Conservation (phyloP, 2,329 filamentous ascomycete species). For the Sclerotinia sclerotiorum region DNA sequence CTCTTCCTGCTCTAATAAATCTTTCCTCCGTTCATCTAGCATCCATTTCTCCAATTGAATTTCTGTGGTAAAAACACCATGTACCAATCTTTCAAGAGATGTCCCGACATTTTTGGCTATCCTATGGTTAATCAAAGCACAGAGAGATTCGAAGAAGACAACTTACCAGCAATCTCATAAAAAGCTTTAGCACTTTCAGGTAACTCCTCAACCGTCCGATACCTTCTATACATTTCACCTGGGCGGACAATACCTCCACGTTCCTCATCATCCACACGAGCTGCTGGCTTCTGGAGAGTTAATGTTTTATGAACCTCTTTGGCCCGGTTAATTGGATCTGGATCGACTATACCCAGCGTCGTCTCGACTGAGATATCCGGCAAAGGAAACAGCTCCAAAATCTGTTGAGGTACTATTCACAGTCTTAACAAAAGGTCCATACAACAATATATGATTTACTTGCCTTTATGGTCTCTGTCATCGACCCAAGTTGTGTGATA, state of each 20-base stretch:
- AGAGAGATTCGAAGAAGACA: neutral
- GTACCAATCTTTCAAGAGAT: slow-evolving; percentile 33
- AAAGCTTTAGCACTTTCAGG: slow-evolving; percentile 45
- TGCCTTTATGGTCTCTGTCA: slow-evolving; percentile 45
- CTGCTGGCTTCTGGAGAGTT: slow-evolving; percentile 35
- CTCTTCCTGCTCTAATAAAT: slow-evolving; percentile 10
- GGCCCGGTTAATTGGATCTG: slow-evolving; percentile 28
- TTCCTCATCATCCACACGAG: slow-evolving; percentile 28
- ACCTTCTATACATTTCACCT: slow-evolving; percentile 42
- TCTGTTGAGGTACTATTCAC: slow-evolving; percentile 38
- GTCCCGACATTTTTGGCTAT: slow-evolving; percentile 36
- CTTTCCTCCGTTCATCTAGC: slow-evolving; percentile 32
- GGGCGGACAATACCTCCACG: slow-evolving; percentile 34
- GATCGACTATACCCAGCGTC: slow-evolving; percentile 34
- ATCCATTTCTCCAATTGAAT: slow-evolving; percentile 36
- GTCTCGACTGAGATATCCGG: slow-evolving; percentile 27
- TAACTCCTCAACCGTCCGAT: slow-evolving; percentile 46
- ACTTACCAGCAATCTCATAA: slow-evolving; percentile 46
- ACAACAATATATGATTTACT: slow-evolving; percentile 23
- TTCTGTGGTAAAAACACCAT: slow-evolving; percentile 37
- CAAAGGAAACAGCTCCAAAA: slow-evolving; percentile 42
- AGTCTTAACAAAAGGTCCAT: slow-evolving; percentile 11
- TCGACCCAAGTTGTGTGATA: slow-evolving; percentile 66
- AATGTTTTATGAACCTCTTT: slow-evolving; percentile 36
- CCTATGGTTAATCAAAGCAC: slow-evolving; percentile 14